Percentiles rank a stretch among this genome's conserved stretches.
Evolutionary conservation across 2,329 filamentous ascomycete genomes (phyloP).

Genomic region (Plectosphaerella plurivora): DNA sequence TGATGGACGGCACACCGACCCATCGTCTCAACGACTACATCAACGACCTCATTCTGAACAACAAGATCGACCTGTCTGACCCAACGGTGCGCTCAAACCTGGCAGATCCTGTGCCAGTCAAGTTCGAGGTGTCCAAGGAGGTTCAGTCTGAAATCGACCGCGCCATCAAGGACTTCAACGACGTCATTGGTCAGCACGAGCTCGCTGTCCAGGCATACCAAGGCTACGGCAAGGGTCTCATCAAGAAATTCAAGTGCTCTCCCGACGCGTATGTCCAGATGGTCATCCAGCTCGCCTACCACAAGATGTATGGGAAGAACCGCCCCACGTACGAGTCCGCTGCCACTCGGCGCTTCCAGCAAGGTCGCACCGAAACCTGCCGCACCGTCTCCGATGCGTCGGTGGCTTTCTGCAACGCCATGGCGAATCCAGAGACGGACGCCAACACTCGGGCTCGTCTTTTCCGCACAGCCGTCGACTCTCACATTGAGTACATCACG

Average conservation of each 20-base stretch:
- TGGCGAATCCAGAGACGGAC: conserved; percentile 63
- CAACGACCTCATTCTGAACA: conserved; percentile 86
- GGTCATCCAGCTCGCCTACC: conserved; percentile 96
- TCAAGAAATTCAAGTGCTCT: conserved; percentile 99
- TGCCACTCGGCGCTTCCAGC: conserved; percentile 90
- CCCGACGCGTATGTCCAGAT: conserved; percentile 98
- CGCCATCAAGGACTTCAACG: conserved; percentile 73
- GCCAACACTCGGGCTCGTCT: conserved; percentile 64
- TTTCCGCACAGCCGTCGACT: conserved; percentile 76
- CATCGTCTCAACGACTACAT: conserved; percentile 95
- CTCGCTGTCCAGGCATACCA: conserved; percentile 93
- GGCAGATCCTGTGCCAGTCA: conserved; percentile 71
- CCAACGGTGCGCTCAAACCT: conserved; percentile 74
- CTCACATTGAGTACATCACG: conserved; percentile 85
- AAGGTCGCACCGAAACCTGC: conserved; percentile 94
- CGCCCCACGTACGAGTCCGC: conserved; percentile 97
- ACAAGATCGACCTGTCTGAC: conserved; percentile 87
- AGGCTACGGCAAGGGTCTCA: conserved; percentile 94
- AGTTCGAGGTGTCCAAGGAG: conserved; percentile 72
- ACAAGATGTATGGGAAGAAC: conserved; percentile 99
- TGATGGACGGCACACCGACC: conserved; percentile 99
- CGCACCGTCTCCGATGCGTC: conserved; percentile 87
- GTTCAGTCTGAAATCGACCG: conserved; percentile 74
- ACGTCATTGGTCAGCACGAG: conserved; percentile 82
- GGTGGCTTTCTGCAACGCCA: conserved; percentile 83